Conservation (phyloP, 1,139 yeast species). For the Lodderomyces parapsilosis region DNA sequence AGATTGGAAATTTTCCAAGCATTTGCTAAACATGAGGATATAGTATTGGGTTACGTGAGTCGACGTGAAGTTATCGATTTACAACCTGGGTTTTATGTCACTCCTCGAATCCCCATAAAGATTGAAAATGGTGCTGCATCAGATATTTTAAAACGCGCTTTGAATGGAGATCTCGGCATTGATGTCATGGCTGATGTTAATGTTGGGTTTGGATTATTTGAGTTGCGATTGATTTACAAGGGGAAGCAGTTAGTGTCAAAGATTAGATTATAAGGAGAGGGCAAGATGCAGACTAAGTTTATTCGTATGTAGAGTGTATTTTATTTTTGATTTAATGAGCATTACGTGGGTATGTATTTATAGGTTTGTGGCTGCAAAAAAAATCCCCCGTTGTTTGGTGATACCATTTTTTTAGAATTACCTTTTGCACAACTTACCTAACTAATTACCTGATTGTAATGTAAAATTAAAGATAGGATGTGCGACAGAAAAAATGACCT, state of each 20-base stretch:
- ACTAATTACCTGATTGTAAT: too few relatives aligned
- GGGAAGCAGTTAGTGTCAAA: conserved; percentile 39
- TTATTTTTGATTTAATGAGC: neutral
- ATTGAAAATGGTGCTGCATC: conserved; percentile 39
- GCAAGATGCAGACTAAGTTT: too few relatives aligned
- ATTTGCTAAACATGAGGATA: conserved; percentile 45
- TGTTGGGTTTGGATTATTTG: conserved; percentile 36
- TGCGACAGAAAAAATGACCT: too few relatives aligned
- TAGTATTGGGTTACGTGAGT: conserved; percentile 44
- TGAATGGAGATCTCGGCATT: conserved; percentile 50
- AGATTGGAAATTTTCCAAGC: conserved; percentile 41
- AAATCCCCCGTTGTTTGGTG: too few relatives aligned
- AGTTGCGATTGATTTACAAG: conserved; percentile 38
- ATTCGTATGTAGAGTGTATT: neutral
- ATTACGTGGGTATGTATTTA: too few relatives aligned
- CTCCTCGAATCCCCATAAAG: conserved; percentile 49
- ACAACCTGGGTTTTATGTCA: conserved; percentile 50
- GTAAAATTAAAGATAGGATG: too few relatives aligned
- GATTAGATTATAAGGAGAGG: conserved; percentile 25
- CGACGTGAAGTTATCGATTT: conserved; percentile 34
- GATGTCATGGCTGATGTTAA: conserved; percentile 44
- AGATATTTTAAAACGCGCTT: conserved; percentile 46
- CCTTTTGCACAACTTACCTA: too few relatives aligned
- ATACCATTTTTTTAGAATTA: too few relatives aligned
- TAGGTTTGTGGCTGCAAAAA: too few relatives aligned